Percentiles rank a stretch among this genome's conserved stretches.
These are phyloP conservation scores for Skeletonema potamos DNA, from an alignment of 108 stramenopile genomes.

Conservation along the genomic window DNA sequence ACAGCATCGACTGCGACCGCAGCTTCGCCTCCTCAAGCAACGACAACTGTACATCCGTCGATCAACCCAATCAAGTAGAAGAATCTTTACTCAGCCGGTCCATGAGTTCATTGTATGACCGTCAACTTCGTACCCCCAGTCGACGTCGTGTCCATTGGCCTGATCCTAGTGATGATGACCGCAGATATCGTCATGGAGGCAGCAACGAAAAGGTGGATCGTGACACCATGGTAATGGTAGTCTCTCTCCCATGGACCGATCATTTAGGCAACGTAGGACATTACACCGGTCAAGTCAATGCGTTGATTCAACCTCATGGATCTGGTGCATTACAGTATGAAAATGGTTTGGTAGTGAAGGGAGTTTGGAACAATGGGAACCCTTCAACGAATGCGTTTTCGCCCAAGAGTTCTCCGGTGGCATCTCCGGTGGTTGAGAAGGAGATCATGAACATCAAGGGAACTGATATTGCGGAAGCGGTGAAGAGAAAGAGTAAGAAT, in stretches of 20 bases:
- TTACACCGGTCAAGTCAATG: slow-evolving; percentile 10
- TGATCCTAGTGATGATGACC: background rate
- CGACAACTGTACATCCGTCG: background rate
- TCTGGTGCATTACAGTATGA: slow-evolving; percentile 4
- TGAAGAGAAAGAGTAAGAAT: background rate
- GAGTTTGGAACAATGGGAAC: slow-evolving; percentile 2
- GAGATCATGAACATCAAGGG: background rate
- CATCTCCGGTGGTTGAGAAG: background rate
- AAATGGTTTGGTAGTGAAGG: background rate
- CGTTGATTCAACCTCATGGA: slow-evolving; percentile 16
- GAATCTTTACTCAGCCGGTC: background rate
- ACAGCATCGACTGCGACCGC: background rate
- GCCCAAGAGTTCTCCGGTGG: background rate
- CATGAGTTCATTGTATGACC: background rate
- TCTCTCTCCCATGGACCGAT: slow-evolving; percentile 10
- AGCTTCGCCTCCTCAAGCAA: background rate
- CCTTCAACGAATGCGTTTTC: background rate
- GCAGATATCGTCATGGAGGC: background rate
- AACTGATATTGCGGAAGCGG: too few relatives aligned
- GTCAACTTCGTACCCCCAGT: background rate
- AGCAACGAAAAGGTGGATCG: background rate
- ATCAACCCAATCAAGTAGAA: background rate
- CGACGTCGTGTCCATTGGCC: background rate
- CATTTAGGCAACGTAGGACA: background rate
- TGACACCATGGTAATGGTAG: background rate